phyloP scores from a whole-genome alignment of 2,329 filamentous ascomycete genomes.

The Paecilomyces variotii region DNA sequence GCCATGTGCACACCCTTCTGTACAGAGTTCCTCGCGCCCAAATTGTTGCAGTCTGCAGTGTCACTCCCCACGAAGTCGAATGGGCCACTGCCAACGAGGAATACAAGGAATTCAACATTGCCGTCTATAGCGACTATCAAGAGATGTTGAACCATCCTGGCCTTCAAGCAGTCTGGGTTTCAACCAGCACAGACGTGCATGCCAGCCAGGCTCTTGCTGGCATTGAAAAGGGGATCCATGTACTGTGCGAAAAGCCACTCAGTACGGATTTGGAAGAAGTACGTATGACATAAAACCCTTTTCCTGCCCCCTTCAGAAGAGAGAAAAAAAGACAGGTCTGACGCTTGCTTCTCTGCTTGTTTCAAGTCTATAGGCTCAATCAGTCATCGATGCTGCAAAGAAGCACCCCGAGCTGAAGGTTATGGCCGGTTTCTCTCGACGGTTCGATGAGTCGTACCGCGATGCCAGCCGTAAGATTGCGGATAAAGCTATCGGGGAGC shows the following conservation, averaged over 20 bases:
- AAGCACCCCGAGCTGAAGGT: neutral
- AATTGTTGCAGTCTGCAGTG: neutral
- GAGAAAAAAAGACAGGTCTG: neutral
- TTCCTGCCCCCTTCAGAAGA: neutral
- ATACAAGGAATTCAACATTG: conserved; percentile 1
- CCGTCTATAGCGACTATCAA: conserved; percentile 40
- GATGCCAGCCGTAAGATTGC: conserved; percentile 28
- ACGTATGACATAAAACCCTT: conserved; percentile 1
- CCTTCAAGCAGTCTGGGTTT: conserved; percentile 41
- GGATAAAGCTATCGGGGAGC: conserved; percentile 29
- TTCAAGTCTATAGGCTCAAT: neutral
- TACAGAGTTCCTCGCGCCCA: neutral
- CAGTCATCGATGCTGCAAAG: neutral
- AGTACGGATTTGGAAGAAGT: conserved; percentile 1
- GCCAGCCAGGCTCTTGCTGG: conserved; percentile 51
- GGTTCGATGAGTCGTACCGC: conserved; percentile 39
- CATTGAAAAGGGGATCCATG: conserved; percentile 47
- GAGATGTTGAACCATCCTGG: conserved; percentile 39
- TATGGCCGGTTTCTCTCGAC: conserved; percentile 39
- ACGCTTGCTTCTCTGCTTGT: neutral
- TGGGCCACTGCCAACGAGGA: neutral
- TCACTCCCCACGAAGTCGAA: neutral
- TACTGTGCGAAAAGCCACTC: conserved; percentile 50
- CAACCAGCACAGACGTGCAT: conserved; percentile 47
- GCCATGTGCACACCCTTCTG: neutral